phyloP scores from a whole-genome alignment of 2,329 filamentous ascomycete species.

The Corynespora cassiicola region DNA sequence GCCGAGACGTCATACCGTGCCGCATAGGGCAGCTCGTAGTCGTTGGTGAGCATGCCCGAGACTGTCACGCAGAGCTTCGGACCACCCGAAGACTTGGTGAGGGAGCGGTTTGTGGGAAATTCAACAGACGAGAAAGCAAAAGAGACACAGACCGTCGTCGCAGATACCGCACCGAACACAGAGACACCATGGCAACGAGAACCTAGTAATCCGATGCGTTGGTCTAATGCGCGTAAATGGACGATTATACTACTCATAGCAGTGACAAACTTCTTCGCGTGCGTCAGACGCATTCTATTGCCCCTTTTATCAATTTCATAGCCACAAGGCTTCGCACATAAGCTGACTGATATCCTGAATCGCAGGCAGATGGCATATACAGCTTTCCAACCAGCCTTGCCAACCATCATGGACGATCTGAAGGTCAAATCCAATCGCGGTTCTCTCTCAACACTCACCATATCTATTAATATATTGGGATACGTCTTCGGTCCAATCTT shows the following conservation, averaged over 20 bases:
- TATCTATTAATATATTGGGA: too few relatives aligned
- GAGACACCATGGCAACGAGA: slow-evolving; percentile 2
- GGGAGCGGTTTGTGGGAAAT: too few relatives aligned
- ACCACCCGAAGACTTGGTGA: too few relatives aligned
- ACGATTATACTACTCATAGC: slow-evolving; percentile 1
- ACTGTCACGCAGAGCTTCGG: too few relatives aligned
- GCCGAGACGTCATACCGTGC: too few relatives aligned
- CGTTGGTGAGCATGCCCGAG: too few relatives aligned
- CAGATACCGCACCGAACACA: neutral
- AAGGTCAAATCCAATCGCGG: neutral
- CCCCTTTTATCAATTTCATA: neutral
- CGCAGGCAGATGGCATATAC: slow-evolving; percentile 2
- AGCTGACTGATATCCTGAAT: neutral
- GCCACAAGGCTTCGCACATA: too few relatives aligned
- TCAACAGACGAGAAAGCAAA: too few relatives aligned
- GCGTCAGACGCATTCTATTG: neutral
- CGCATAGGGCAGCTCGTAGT: too few relatives aligned
- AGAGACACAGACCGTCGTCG: too few relatives aligned
- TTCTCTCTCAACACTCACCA: neutral
- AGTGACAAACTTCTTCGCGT: slow-evolving; percentile 3
- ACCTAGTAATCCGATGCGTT: slow-evolving; percentile 1
- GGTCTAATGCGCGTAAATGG: slow-evolving; percentile 2
- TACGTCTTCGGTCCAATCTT: too few relatives aligned
- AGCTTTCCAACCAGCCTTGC: slow-evolving; percentile 4
- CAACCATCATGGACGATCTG: slow-evolving; percentile 2